Evolutionary conservation across 164 flowering plant genomes (phyloP), one percentile per base, ranked within the genome.

Genomic region (Vitis amurensis): DNA sequence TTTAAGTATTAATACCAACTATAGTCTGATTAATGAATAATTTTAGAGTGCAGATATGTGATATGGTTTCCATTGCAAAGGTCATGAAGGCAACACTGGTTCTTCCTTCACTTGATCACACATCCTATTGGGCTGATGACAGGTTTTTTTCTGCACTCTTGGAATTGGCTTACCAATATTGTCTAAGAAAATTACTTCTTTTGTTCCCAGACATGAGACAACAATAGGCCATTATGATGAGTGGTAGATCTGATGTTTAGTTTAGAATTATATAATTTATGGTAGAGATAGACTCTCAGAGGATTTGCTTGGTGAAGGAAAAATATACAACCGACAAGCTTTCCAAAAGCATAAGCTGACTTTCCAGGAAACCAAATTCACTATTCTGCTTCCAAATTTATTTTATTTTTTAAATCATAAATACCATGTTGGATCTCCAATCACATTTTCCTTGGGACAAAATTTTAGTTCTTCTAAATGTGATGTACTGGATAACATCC

Each of bases 21-120:
- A 13, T 70, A 30, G 57, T 78, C 83, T 88, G 77, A 85, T 84
- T 61, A 64, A 70, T 73, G 49, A 65, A 81, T 72, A 52, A 68
- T 83, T 79, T 79, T 87, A 71, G 79, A 77, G 78, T 89, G 95
- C 98, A 96, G 99, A 92, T 96, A 50, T 96, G 99, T 64, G 99
- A 96, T 83, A 93, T 93, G 98, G 99, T 96, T 78, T 97, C 98
- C 61, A 76, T 93, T 74, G 99, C 98, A 70, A 93, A 91, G 80
- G 71, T 96, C 59, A 83, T 90, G 96, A 96, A 93, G 85, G 98
- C 99, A n/a, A 91, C 97, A 59, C 93, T 96, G 61, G 98, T 96
- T 59, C 96, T 96, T 81, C 99, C 99, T 66, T 88, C 95, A n/a
- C 97, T 96, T 71, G 99, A 96, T 76, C 99, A 96, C 75, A 78